Conservation (phyloP, 129 eudicot genomes). For the Ambrosia artemisiifolia region DNA sequence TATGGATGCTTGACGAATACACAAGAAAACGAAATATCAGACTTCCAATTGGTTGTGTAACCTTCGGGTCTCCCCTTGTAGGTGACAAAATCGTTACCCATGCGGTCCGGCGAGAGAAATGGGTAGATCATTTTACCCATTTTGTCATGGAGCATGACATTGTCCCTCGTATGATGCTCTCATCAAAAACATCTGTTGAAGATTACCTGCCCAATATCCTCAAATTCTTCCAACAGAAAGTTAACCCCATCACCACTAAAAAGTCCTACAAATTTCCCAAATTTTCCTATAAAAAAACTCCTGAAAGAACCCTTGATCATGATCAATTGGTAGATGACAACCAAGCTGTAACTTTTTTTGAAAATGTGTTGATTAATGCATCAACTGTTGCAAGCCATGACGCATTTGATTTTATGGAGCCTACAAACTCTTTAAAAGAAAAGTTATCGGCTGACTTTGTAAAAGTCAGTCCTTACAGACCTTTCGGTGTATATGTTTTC, state of each 20-base stretch:
- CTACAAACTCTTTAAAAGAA: constrained; percentile 48
- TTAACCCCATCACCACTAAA: constrained; percentile 4
- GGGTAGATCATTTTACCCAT: constrained; percentile 56
- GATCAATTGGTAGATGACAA: constrained; percentile 1
- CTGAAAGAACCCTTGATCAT: not conserved
- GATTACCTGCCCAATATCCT: constrained; percentile 37
- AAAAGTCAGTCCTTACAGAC: constrained; percentile 73
- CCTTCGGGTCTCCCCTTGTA: constrained; percentile 67
- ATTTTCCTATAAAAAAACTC: not conserved
- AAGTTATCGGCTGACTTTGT: constrained; percentile 43
- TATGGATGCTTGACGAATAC: constrained; percentile 65
- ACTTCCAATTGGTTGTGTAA: constrained; percentile 20
- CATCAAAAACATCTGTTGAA: constrained; percentile 51
- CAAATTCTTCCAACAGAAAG: constrained; percentile 34
- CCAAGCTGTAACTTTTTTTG: constrained; percentile 30
- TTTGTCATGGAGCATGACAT: constrained; percentile 67
- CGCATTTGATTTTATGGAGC: constrained; percentile 65
- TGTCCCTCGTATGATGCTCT: constrained; percentile 65
- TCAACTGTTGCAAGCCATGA: constrained; percentile 55
- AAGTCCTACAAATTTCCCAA: not conserved
- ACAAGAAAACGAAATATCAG: constrained; percentile 14
- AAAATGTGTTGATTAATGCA: constrained; percentile 48
- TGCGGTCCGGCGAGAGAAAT: constrained; percentile 57
- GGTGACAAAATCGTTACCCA: constrained; percentile 54
- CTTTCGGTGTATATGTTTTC: constrained; percentile 65